These are phyloP conservation scores for Neurospora sp. DNA, from an alignment of 495 filamentous ascomycete species.

Conservation along the genomic window DNA sequence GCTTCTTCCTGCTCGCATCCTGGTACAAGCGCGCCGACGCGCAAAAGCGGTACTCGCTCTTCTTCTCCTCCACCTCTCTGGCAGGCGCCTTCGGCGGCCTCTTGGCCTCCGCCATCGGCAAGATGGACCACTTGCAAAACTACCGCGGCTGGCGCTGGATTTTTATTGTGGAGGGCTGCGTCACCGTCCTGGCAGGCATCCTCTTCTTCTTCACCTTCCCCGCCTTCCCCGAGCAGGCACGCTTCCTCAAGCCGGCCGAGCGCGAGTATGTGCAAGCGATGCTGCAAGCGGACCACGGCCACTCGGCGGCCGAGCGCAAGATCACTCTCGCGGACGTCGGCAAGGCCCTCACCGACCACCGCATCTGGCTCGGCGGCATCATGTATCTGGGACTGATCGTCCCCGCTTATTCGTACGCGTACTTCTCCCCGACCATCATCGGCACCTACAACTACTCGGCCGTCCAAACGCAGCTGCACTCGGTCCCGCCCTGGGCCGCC, in stretches of 20 bases:
- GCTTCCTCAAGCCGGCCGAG: constrained; percentile 49
- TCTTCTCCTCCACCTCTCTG: constrained; percentile 69
- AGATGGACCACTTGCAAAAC: constrained; percentile 59
- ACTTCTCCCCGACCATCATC: constrained; percentile 73
- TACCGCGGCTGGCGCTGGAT: constrained; percentile 86
- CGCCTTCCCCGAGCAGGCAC: constrained; percentile 43
- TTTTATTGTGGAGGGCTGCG: constrained; percentile 59
- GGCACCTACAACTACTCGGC: constrained; percentile 51
- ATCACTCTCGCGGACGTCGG: constrained; percentile 56
- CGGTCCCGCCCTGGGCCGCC: constrained; percentile 79
- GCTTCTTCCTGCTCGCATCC: constrained; percentile 66
- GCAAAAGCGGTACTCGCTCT: constrained; percentile 81
- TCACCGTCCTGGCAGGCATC: constrained; percentile 64
- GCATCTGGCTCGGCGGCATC: constrained; percentile 63
- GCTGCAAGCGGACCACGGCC: constrained; percentile 68
- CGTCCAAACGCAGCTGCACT: constrained; percentile 69
- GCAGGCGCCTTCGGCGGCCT: constrained; percentile 84
- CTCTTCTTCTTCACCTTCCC: constrained; percentile 73
- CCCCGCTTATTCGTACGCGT: constrained; percentile 62
- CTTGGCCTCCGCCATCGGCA: constrained; percentile 72
- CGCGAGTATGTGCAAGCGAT: constrained; percentile 61
- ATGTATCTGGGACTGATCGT: constrained; percentile 90
- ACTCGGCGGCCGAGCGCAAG: constrained; percentile 53
- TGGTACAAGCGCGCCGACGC: constrained; percentile 86
- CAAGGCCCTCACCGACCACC: constrained; percentile 65